These are phyloP conservation scores for Sideroxylon spinosum DNA, from an alignment of 179 eudicot genomes.

Conservation along the genomic window DNA sequence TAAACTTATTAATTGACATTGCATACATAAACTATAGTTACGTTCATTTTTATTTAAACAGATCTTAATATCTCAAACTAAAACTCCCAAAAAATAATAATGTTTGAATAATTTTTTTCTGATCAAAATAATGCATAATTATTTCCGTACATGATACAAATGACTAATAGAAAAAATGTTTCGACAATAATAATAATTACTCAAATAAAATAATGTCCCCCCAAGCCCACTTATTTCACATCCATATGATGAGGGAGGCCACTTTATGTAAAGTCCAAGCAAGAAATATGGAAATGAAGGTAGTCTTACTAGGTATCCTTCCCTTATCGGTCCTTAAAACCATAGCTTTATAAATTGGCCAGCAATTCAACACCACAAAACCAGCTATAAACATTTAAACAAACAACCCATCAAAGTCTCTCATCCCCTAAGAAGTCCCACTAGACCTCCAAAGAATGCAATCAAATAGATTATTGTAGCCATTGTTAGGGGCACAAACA, in stretches of 20 bases:
- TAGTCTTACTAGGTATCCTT: conserved; percentile 46
- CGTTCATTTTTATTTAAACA: too few relatives aligned
- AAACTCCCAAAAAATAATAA: too few relatives aligned
- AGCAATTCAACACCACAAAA: conserved; percentile 47
- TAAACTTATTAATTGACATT: too few relatives aligned
- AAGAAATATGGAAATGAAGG: conserved; percentile 27
- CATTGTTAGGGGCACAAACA: conserved; percentile 53
- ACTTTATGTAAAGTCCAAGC: conserved; percentile 10
- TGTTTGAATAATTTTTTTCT: too few relatives aligned
- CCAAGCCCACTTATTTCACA: neutral
- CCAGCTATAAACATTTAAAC: conserved; percentile 46
- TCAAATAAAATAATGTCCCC: too few relatives aligned
- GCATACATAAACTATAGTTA: too few relatives aligned
- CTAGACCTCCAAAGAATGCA: conserved; percentile 37
- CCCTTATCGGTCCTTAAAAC: conserved; percentile 53
- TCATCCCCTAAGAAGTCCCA: conserved; percentile 8
- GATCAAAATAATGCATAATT: too few relatives aligned
- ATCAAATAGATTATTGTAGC: conserved; percentile 47
- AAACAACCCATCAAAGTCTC: conserved; percentile 29
- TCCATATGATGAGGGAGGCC: neutral
- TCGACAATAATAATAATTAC: neutral
- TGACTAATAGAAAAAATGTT: neutral
- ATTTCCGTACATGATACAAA: too few relatives aligned
- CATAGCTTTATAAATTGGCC: conserved; percentile 63
- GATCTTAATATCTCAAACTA: too few relatives aligned